Percentiles rank a stretch among this genome's conserved stretches.
Evolutionary conservation across 2,329 filamentous ascomycete species (phyloP).

Genomic region (Phaeosphaeriaceae sp.): DNA sequence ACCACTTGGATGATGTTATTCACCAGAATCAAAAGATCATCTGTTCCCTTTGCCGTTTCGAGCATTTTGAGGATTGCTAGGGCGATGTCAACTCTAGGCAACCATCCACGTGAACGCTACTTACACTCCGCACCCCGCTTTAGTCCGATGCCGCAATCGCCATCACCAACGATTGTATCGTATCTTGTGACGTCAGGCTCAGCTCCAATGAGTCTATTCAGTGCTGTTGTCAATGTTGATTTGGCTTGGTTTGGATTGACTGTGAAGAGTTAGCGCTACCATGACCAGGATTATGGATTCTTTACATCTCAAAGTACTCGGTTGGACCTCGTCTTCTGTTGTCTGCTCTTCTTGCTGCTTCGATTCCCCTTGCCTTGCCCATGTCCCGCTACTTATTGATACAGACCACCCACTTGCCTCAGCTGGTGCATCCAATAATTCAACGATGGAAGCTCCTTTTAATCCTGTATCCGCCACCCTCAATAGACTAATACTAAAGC

Average conservation of each 20-base stretch:
- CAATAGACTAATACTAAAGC: slow-evolving; percentile 72
- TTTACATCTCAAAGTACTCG: slow-evolving; percentile 61
- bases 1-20: slow-evolving; percentile 67
- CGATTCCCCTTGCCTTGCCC: slow-evolving; percentile 58
- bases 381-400: slow-evolving; percentile 64
- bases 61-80: slow-evolving; percentile 53
- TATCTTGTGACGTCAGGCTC: slow-evolving; percentile 71
- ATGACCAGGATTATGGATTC: slow-evolving; percentile 2
- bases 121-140: slow-evolving; percentile 80
- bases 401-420: slow-evolving; percentile 72
- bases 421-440: slow-evolving; percentile 70
- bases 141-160: slow-evolving; percentile 86
- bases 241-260: slow-evolving; percentile 61
- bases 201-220: slow-evolving; percentile 67
- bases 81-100: slow-evolving; percentile 29
- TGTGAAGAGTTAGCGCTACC: slow-evolving; percentile 29
- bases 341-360: slow-evolving; percentile 50
- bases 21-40: slow-evolving; percentile 66
- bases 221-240: slow-evolving; percentile 60
- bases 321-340: slow-evolving; percentile 53
- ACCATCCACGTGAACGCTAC: slow-evolving; percentile 41
- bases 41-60: slow-evolving; percentile 51
- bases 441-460: slow-evolving; percentile 67
- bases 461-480: slow-evolving; percentile 66
- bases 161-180: slow-evolving; percentile 85